Evolutionary conservation across 2,329 filamentous ascomycete species (phyloP), one percentile per base, ranked within the genome.

Genomic region (Colletotrichum lentis): DNA sequence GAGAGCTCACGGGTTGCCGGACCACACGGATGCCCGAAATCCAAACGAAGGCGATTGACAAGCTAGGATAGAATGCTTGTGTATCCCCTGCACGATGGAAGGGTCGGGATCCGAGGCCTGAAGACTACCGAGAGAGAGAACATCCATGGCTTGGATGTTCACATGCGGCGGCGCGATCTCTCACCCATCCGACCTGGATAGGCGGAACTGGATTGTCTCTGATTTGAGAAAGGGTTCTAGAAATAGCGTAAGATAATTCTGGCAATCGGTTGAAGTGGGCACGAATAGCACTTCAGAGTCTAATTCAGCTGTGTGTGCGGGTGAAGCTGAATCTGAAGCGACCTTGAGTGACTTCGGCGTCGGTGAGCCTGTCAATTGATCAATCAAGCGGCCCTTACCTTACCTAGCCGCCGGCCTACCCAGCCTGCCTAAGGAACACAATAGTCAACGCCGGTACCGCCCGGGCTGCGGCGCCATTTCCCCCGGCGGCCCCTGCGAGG

Each of bases 71-170:
- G 39, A 46, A 22, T 52, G 62, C n/a, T 18, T 35, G 0, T 35
- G 31, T 35, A 54, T 24, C 6, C 18, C 41, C 53, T 43, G 47
- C 55, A 50, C 31, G 16, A 27, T 50, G 24, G 20, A 12, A 54
- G 35, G 46, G 12, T 31, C 16, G 24, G 12, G 24, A 10, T 10
- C 41, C 62, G 18, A 20, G 47, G 31, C 24, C 14, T 37, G 7
- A 10, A 54, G 10, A 35, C 44, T 27, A 16, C 44, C n/a, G 14
- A 27, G 53, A 44, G 53, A 44, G 14, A 27, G 53, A 44, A 54
- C 61, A 67, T 64, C 61, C 61, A 67, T 67, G 61, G 54, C 61
- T 31, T 27, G 53, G 61, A 64, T 54, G 22, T 44, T 31, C 55
- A 62, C 49, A 65, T 49, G 49, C 65, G 62, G 27, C 49, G n/a